Evolutionary conservation across 768 basidiomycete genomes (phyloP).

Genomic region (Suillus spraguei): DNA sequence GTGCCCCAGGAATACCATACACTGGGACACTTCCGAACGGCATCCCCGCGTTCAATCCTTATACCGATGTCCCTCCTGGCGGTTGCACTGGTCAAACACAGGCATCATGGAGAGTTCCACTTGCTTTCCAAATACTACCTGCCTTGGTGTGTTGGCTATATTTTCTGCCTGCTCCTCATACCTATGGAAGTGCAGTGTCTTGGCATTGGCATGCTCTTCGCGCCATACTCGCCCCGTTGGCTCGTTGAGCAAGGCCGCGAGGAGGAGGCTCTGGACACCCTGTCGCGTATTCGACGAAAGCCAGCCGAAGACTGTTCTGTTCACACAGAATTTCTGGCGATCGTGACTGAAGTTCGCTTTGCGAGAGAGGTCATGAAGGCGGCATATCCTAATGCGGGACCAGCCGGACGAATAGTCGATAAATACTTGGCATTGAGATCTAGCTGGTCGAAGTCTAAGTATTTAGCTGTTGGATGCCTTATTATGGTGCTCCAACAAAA

Average conservation of each 20-base stretch:
- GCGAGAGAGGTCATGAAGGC: conserved; percentile 24
- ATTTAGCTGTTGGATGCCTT: conserved; percentile 31
- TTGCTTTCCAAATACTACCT: conserved; percentile 41
- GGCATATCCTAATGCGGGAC: conserved; percentile 26
- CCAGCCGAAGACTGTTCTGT: conserved; percentile 33
- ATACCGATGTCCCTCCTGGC: conserved; percentile 31
- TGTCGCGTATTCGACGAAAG: conserved; percentile 38
- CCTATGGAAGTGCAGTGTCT: conserved; percentile 25
- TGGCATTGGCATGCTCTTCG: conserved; percentile 33
- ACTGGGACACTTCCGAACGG: conserved; percentile 34
- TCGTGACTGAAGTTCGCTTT: conserved; percentile 38
- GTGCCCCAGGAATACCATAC: conserved; percentile 31
- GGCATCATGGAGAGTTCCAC: conserved; percentile 38
- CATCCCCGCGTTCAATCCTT: conserved; percentile 31
- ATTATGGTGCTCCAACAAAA: conserved; percentile 37
- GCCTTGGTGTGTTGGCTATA: conserved; percentile 33
- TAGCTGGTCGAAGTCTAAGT: conserved; percentile 35
- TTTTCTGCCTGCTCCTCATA: conserved; percentile 3
- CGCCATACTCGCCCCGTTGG: conserved; percentile 49
- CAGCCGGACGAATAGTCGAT: conserved; percentile 19
- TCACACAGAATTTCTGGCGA: conserved; percentile 42
- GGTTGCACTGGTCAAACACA: conserved; percentile 34
- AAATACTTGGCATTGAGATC: conserved; percentile 29
- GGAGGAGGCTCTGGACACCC: conserved; percentile 36
- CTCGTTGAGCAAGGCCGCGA: conserved; percentile 40